A percentile compares a stretch with the other conserved stretches of the same genome.
These are phyloP conservation scores for Neonectria coccinea DNA, from an alignment of 2,329 filamentous ascomycete species.

Conservation along the genomic window DNA sequence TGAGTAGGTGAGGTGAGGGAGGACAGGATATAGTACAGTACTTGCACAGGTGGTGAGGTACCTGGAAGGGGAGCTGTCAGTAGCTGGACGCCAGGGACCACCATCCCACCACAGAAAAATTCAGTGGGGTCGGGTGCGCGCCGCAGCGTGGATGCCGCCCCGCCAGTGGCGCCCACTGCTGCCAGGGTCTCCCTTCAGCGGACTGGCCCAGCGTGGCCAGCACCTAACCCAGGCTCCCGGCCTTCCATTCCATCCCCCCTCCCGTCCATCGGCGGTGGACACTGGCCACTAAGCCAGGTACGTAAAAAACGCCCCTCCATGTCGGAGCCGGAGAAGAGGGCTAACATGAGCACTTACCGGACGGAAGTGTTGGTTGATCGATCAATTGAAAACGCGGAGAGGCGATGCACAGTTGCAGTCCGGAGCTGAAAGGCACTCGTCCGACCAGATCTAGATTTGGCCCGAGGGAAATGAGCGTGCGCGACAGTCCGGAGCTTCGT, in stretches of 20 bases:
- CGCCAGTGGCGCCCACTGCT: constrained; percentile 5
- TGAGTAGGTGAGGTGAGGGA: background rate
- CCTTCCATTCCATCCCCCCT: constrained; percentile 7
- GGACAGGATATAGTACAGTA: constrained; percentile 4
- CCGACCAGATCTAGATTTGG: background rate
- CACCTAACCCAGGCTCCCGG: background rate
- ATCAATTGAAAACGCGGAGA: background rate
- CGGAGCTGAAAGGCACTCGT: background rate
- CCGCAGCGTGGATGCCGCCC: constrained; percentile 18
- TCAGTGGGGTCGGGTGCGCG: constrained; percentile 43
- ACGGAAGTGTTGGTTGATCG: constrained; percentile 1
- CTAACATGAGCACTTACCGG: constrained; percentile 6
- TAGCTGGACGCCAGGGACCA: constrained; percentile 11
- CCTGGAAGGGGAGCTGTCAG: constrained; percentile 23
- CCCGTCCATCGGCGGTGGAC: constrained; percentile 26
- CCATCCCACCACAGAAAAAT: constrained; percentile 36
- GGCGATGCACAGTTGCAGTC: background rate
- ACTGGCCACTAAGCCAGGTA: constrained; percentile 10
- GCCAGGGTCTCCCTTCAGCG: constrained; percentile 7
- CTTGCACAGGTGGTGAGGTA: constrained; percentile 26
- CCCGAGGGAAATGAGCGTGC: background rate
- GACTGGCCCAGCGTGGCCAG: background rate
- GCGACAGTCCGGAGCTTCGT: background rate
- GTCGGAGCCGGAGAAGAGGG: constrained; percentile 4
- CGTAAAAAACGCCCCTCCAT: constrained; percentile 24